A percentile compares a stretch with the other conserved stretches of the same genome.
Conservation (phyloP, 306 rosid species). For the Cicer arietinum region DNA sequence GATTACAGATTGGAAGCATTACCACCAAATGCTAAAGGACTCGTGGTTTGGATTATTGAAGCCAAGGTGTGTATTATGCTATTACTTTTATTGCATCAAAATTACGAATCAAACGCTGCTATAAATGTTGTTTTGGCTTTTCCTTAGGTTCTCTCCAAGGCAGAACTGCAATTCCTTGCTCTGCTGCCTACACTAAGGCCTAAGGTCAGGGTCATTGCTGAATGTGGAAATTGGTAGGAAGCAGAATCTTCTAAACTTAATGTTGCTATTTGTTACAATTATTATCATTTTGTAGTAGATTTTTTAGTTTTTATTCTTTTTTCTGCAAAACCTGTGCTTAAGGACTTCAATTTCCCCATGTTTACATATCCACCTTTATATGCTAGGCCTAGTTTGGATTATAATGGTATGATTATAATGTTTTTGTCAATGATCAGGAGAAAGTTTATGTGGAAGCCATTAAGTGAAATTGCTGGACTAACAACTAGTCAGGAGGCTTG, state of each 20-base stretch:
- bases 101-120: not conserved
- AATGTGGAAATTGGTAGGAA: constrained; percentile 89
- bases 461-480: constrained; percentile 82
- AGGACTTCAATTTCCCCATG: constrained; percentile 7
- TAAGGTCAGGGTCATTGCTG: constrained; percentile 91
- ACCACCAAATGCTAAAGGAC: constrained; percentile 81
- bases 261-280: not conserved
- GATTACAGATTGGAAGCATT: constrained; percentile 89
- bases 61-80: constrained; percentile 51
- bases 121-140: constrained; percentile 21
- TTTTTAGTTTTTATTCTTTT: not conserved
- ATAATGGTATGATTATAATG: not conserved
- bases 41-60: constrained; percentile 57
- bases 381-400: not conserved
- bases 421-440: constrained; percentile 61
- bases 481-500: constrained; percentile 45
- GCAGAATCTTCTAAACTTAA: not conserved
- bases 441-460: constrained; percentile 87
- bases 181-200: constrained; percentile 84
- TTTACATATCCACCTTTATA: not conserved
- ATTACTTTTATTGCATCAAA: not conserved
- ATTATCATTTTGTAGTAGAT: not conserved
- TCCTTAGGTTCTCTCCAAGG: constrained; percentile 82
- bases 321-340: not conserved
- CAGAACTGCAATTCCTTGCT: constrained; percentile 92